Evolutionary conservation across 352 stramenopile species (phyloP).

Genomic region (Blastocystis sp.): DNA sequence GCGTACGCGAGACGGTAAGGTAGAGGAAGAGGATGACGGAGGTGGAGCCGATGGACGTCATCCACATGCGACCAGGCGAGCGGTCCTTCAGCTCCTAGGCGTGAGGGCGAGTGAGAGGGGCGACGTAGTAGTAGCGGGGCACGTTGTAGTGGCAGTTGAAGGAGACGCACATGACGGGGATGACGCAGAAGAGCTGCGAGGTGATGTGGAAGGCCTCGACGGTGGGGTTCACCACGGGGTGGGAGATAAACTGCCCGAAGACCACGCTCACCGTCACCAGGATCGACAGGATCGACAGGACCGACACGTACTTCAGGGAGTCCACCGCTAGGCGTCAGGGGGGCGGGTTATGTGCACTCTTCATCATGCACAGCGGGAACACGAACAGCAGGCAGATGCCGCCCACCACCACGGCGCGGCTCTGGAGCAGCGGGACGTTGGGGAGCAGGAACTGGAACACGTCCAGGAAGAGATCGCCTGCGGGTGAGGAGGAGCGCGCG

Average conservation of each 20-base stretch:
- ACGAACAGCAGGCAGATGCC: slow-evolving; percentile 38
- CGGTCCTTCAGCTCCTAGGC: slow-evolving; percentile 68
- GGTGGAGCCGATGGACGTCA: slow-evolving; percentile 57
- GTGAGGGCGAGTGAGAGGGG: not conserved
- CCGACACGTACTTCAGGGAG: slow-evolving; percentile 53
- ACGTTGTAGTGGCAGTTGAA: slow-evolving; percentile 69
- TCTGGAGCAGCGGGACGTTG: slow-evolving; percentile 32
- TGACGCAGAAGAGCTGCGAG: slow-evolving; percentile 2
- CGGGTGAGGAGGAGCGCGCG: not conserved
- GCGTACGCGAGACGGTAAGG: slow-evolving; percentile 15
- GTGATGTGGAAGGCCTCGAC: slow-evolving; percentile 55
- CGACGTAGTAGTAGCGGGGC: slow-evolving; percentile 67
- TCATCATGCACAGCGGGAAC: slow-evolving; percentile 68
- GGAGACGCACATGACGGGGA: slow-evolving; percentile 68
- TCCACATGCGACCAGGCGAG: slow-evolving; percentile 54
- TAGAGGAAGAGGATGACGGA: slow-evolving; percentile 66
- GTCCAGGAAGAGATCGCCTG: slow-evolving; percentile 63
- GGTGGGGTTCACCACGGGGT: slow-evolving; percentile 47
- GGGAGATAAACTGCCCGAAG: slow-evolving; percentile 14
- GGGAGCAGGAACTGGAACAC: slow-evolving; percentile 59
- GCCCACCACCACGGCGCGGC: slow-evolving; percentile 61
- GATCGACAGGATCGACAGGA: slow-evolving; percentile 60
- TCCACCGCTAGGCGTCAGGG: slow-evolving; percentile 27
- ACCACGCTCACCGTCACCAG: slow-evolving; percentile 47
- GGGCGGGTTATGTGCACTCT: not conserved